phyloP scores from a whole-genome alignment of 1,284 basidiomycete species.

The Malassezia nana region DNA sequence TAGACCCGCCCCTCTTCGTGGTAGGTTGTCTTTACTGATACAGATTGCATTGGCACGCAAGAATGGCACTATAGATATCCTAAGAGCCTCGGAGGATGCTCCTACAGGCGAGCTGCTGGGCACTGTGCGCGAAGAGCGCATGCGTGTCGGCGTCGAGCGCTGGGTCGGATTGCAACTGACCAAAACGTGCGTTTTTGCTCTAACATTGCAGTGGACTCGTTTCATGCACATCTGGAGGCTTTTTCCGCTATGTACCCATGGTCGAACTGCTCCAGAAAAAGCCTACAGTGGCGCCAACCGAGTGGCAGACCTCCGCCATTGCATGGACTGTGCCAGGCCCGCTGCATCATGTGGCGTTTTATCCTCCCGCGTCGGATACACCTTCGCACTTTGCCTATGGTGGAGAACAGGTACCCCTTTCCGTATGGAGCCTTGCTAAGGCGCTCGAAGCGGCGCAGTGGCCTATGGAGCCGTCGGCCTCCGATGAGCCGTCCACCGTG shows the following conservation, averaged over 20 bases:
- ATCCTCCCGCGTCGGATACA: neutral
- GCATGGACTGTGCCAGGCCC: slow-evolving; percentile 11
- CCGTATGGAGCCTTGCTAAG: slow-evolving; percentile 5
- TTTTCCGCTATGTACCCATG: slow-evolving; percentile 10
- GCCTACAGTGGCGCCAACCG: neutral
- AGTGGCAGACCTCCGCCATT: neutral
- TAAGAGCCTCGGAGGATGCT: neutral
- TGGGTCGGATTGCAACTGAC: slow-evolving; percentile 12
- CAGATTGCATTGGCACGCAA: slow-evolving; percentile 15
- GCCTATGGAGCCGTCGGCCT: neutral
- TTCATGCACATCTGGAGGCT: slow-evolving; percentile 13
- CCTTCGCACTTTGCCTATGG: slow-evolving; percentile 14
- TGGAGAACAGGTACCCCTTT: slow-evolving; percentile 15
- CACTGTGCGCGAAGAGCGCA: slow-evolving; percentile 9
- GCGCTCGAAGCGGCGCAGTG: neutral
- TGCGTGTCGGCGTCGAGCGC: slow-evolving; percentile 16
- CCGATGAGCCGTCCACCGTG: neutral
- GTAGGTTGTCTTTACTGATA: neutral
- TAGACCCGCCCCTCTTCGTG: neutral
- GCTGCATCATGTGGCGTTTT: slow-evolving; percentile 14
- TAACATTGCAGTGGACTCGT: neutral
- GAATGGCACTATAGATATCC: slow-evolving; percentile 8
- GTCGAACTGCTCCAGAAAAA: neutral
- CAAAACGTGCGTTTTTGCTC: neutral
- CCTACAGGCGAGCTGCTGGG: neutral